These are phyloP conservation scores for Malassezia globosa DNA, from an alignment of 1,284 basidiomycete genomes.

Conservation along the genomic window DNA sequence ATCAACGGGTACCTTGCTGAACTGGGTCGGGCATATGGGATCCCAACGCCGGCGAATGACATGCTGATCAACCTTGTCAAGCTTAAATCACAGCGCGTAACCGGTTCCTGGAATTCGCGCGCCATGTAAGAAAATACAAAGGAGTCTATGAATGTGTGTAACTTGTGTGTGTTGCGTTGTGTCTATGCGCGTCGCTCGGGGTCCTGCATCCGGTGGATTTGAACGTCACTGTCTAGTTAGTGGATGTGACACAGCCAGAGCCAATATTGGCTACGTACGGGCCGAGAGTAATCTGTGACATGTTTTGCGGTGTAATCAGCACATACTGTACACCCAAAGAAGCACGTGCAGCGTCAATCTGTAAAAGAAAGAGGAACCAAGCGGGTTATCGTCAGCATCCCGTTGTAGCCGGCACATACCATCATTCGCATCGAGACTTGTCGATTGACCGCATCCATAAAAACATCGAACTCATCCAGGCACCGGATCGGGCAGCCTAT, in stretches of 20 bases:
- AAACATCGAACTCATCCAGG: conserved; percentile 71
- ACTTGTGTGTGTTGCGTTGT: too few species aligned
- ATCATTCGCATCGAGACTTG: conserved; percentile 84
- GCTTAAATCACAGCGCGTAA: conserved; percentile 48
- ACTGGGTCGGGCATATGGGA: conserved; percentile 57
- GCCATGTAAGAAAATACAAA: too few species aligned
- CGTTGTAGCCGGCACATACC: too few species aligned
- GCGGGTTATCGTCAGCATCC: too few species aligned
- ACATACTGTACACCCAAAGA: conserved; percentile 25
- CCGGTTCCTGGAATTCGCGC: conserved; percentile 14
- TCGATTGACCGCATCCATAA: conserved; percentile 88
- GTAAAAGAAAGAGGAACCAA: neutral
- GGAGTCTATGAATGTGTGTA: too few species aligned
- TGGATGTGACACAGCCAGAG: too few species aligned
- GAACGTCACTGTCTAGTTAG: conserved; percentile 19
- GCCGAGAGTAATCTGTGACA: conserved; percentile 23
- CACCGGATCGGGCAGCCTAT: conserved; percentile 87
- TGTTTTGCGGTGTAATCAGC: conserved; percentile 41
- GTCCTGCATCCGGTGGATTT: conserved; percentile 18
- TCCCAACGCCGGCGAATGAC: conserved; percentile 58
- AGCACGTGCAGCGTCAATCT: conserved; percentile 16
- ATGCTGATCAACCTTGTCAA: conserved; percentile 58
- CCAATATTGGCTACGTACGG: conserved; percentile 5
- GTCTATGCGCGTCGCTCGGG: conserved; percentile 15
- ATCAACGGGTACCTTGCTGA: conserved; percentile 73